Base-by-base conservation (phyloP, 2,329 filamentous ascomycete genomes). In the Alternaria atra region DNA sequence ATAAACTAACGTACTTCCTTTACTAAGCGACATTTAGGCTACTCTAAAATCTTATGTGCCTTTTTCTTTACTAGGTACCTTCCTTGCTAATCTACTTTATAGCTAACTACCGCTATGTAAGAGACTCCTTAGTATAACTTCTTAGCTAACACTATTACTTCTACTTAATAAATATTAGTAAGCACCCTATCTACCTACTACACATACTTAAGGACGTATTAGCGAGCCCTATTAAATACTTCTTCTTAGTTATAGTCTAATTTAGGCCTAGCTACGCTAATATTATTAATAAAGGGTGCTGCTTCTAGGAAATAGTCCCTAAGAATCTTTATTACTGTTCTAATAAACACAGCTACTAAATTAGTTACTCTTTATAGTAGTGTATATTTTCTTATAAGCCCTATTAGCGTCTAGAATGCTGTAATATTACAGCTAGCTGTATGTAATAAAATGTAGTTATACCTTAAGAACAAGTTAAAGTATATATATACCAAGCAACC, bases 291-390 rank as follows among this genome's bases (percentile, higher is more conserved):
- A 40, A 40, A 58, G 20, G 47, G 55, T 5, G 32, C 29, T 34
- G 9, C 39, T 12, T 58, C 2, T 47, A 48, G 55, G 12, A 32
- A 53, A 23, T 58, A 53, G 12, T 53, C 27, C 32, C 39, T 40
- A n/a, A 53, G 13, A n/a, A 58, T 58, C 13, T 53, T 58, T 52
- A 52, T 55, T 46, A 60, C 56, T 12, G 50, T n/a, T 4, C 42
- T 30, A 35, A 13, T 51, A 55, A 32, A 60, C 32, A 32, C 20
- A 37, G 25, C 29, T 44, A 51, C 25, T 44, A 60, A 40, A 27
- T 52, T 60, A 25, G 23, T 55, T 30, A 29, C 52, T 17, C 34
- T 30, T 60, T 30, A 12, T 20, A 55, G 39, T 55, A 51, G 20
- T 13, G 17, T 54, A 20, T 2, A 48, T 12, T 30, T 42, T 5